These are phyloP conservation scores for Peronospora belbahrii DNA, from an alignment of 352 stramenopile genomes.

Conservation along the genomic window DNA sequence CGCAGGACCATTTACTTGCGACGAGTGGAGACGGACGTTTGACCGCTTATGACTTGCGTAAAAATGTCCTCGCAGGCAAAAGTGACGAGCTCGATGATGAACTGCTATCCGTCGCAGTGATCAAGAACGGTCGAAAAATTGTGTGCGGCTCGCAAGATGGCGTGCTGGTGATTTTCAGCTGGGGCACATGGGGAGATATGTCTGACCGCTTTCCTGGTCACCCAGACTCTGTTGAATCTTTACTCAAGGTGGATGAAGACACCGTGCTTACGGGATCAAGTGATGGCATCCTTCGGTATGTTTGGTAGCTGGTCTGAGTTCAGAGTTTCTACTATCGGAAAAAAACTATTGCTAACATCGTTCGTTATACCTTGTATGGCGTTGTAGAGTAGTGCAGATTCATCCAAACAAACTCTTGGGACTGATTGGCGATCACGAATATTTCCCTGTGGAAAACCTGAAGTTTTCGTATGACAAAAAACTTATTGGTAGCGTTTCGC, in stretches of 20 bases:
- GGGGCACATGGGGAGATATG: constrained; percentile 93
- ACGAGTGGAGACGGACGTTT: constrained; percentile 88
- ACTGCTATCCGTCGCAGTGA: constrained; percentile 59
- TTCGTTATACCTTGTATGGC: background rate
- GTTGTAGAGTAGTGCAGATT: constrained; percentile 85
- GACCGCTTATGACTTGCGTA: constrained; percentile 87
- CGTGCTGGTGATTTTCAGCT: constrained; percentile 92
- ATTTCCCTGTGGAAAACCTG: constrained; percentile 91
- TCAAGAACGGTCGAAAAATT: constrained; percentile 90
- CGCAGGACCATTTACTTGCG: constrained; percentile 83
- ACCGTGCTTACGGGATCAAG: constrained; percentile 94
- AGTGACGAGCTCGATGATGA: constrained; percentile 83
- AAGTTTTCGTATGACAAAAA: constrained; percentile 84
- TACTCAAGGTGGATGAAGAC: constrained; percentile 96
- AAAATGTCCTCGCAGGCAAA: constrained; percentile 69
- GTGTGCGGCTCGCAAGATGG: constrained; percentile 93
- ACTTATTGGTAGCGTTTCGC: constrained; percentile 89
- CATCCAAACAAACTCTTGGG: constrained; percentile 94
- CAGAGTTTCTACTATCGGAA: background rate
- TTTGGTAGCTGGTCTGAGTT: constrained; percentile 1
- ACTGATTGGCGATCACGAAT: constrained; percentile 93
- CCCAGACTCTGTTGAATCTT: constrained; percentile 90
- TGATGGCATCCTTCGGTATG: constrained; percentile 90
- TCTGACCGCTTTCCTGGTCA: constrained; percentile 93
- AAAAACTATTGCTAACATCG: constrained; percentile 1